Base-by-base conservation (phyloP, 306 rosid species). In the Macrotyloma uniflorum region DNA sequence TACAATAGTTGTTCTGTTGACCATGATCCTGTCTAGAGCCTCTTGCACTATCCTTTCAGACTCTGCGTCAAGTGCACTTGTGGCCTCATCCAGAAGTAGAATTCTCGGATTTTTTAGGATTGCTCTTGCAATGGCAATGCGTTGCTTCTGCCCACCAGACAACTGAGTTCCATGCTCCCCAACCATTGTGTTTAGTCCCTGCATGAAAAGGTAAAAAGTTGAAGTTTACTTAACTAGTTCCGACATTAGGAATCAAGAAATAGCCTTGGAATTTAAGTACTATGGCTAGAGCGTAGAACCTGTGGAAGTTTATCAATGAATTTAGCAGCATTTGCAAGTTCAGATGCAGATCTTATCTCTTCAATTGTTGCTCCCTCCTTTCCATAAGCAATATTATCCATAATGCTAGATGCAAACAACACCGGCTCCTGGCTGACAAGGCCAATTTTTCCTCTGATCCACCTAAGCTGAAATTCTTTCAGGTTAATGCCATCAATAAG, bases 371-470 rank as follows among this genome's bases (percentile, higher is more conserved):
- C 96, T 30, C 90, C 97, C 16, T 88, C 97, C 55, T 93, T 93
- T 82, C 98, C 98, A 65, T 93, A 93, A 6, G 91, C 96, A 47
- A 93, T 93, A 68, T 93, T 93, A 8, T 91, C 98, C 86, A 64
- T 90, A 74, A 93, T 93, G 91, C 92, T 90, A 45, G 96, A 86
- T 10, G 96, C 83, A 80, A 93, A 93, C 82, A 93, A 75, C 30
- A 91, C 92, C 4, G 98, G 98, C 79, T 93, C 98, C 62, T 93
- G 98, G 82, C 98, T 93, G 46, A 93, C 98, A 72, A 93, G 98
- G 62, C 97, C 98, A 36, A 93, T 93, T 83, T 93, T 93, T n/a
- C 89, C 88, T 73, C 98, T 84, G 22, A 93, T 93, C 97, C 98
- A 93, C 83, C 83, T 85, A 20, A 93, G 91, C 78, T 93, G 98